A percentile compares a stretch with the other conserved stretches of the same genome.
phyloP scores from a whole-genome alignment of 164 flowering plant species.

The Platanus orientalis region DNA sequence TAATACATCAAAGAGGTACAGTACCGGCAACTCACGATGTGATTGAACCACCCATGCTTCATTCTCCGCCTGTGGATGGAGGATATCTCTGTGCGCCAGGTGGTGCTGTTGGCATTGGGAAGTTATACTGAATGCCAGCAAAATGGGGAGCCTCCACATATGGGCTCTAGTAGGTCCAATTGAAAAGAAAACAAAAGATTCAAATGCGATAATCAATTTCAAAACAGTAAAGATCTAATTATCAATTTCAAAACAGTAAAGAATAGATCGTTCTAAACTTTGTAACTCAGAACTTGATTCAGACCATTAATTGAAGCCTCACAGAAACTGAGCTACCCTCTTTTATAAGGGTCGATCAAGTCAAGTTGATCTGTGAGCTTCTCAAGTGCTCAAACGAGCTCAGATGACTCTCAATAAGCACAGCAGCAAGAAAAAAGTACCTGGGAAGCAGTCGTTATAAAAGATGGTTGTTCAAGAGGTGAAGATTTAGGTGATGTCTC shows the following conservation, averaged over 20 bases:
- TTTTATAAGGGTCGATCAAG: too few species aligned
- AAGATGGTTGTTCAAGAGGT: slow-evolving; percentile 31
- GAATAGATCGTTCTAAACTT: too few species aligned
- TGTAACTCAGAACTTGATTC: too few species aligned
- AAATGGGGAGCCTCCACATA: slow-evolving; percentile 79
- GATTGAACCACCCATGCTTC: slow-evolving; percentile 5
- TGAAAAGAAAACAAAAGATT: neutral
- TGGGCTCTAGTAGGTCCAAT: slow-evolving; percentile 52
- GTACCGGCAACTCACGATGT: neutral
- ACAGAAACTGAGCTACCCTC: neutral
- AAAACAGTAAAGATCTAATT: neutral
- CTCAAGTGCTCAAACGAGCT: too few species aligned
- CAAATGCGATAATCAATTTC: neutral
- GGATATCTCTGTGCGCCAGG: slow-evolving; percentile 79
- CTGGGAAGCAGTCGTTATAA: slow-evolving; percentile 38
- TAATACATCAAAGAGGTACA: neutral
- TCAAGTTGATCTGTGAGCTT: too few species aligned
- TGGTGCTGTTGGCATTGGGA: slow-evolving; percentile 93
- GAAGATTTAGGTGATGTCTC: slow-evolving; percentile 39
- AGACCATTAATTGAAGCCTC: neutral
- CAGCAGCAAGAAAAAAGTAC: slow-evolving; percentile 24
- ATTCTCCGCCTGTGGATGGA: slow-evolving; percentile 11
- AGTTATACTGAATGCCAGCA: slow-evolving; percentile 33
- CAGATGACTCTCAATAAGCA: neutral
- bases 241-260: too few species aligned